Evolutionary conservation across 2,329 filamentous ascomycete genomes (phyloP).

Genomic region (Thyridium curvatum): DNA sequence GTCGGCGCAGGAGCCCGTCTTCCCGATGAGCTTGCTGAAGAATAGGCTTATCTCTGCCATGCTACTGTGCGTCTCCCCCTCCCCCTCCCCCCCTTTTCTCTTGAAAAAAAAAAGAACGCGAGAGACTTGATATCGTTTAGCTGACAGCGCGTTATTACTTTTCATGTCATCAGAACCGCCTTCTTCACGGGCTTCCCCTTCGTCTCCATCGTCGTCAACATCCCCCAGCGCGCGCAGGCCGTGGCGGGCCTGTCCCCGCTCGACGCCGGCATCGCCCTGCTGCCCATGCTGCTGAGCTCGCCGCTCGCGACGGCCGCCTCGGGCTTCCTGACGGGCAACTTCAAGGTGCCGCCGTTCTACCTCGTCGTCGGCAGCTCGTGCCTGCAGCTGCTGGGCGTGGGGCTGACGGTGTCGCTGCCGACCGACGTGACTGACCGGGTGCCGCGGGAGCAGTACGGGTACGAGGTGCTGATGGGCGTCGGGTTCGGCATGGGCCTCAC

Average conservation of each 20-base stretch:
- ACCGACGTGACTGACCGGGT: constrained; percentile 1
- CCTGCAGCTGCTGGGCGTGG: constrained; percentile 25
- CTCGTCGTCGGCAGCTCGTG: constrained; percentile 17
- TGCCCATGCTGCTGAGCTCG: constrained; percentile 24
- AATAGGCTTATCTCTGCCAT: constrained; percentile 21
- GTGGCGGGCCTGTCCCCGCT: constrained; percentile 21
- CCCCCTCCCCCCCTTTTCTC: too few species aligned
- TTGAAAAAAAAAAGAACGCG: too few species aligned
- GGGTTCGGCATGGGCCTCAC: constrained; percentile 26
- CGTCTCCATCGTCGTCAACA: constrained; percentile 24
- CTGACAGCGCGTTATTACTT: too few species aligned
- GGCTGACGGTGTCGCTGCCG: constrained; percentile 19
- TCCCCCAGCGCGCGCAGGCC: constrained; percentile 24
- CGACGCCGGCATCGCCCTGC: constrained; percentile 22
- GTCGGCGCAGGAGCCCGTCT: constrained; percentile 21
- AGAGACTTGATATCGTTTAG: too few species aligned
- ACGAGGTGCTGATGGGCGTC: constrained; percentile 26
- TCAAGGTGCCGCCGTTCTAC: constrained; percentile 21
- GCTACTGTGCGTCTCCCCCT: constrained; percentile 20
- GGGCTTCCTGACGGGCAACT: constrained; percentile 18
- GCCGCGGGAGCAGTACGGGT: constrained; percentile 20
- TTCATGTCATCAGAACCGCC: too few species aligned
- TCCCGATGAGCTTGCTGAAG: constrained; percentile 23
- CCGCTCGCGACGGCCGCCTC: constrained; percentile 21
- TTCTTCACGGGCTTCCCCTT: constrained; percentile 26